Evolutionary conservation across 1,139 yeast species (phyloP), one percentile per base, ranked within the genome.

Genomic region (Geotrichum cucujoidarum): DNA sequence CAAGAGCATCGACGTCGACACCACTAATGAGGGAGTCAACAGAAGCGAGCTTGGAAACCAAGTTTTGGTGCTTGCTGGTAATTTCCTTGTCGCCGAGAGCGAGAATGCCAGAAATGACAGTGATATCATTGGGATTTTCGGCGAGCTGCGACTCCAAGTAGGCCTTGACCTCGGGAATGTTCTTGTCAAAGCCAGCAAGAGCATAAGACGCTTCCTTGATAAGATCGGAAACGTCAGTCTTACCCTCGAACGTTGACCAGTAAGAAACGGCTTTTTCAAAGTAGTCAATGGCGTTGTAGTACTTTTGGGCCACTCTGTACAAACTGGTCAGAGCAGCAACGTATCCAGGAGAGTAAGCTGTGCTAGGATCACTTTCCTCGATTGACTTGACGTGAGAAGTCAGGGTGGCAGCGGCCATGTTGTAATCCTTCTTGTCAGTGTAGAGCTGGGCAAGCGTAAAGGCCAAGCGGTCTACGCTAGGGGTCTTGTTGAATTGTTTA

Each of bases 401-500:
- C 48, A 81, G 66, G 8, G 73, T 57, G 7, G 63, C 51, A 10
- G 72, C 62, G 1, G 82, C 52, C 16, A 49, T 18, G 32, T 37
- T 42, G 46, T 63, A 68, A 24, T 73, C 75, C 4, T 65, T 67
- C 7, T 63, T 52, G 43, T 65, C 60, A 3, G 70, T 59, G 56
- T 74, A 73, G 11, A 76, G 53, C 55, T 75, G 79, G 10, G 77
- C 72, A 33, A 81, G 67, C 2, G 64, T 58, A 24, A 65, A 52
- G 7, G 59, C 61, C 42, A 56, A 43, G 6, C 59, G 54, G 13
- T 59, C 41, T 35, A 53, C 55, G 4, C 42, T 40, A 30, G 60
- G 60, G 18, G 53, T 50, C 21, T 45, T 49, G 27, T 52, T 51
- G 42, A 54, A 54, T 24, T 40, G 32, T 22, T 49, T 40, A 4